Evolutionary conservation across 352 stramenopile species (phyloP), one percentile per base, ranked within the genome.

Genomic region (Pelagophyceae sp.): DNA sequence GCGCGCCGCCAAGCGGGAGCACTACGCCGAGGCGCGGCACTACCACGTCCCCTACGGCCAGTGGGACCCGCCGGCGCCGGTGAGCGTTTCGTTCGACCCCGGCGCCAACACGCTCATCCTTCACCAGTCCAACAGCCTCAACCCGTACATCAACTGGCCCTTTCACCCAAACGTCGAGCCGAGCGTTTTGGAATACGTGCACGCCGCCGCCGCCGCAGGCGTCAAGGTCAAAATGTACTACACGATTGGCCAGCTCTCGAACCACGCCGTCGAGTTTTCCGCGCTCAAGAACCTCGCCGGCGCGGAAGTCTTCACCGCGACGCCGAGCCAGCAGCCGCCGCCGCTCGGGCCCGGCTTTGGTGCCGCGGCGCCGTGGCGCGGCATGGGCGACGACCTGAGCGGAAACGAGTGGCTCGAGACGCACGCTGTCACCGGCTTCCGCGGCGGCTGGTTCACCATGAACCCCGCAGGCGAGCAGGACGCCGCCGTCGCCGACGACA

Each of bases 111-210:
- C 2, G 15, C 2, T 63, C 11, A 63, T 29, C 54, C 11, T 63
- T 27, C 54, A 63, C 54, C 54, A 63, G 54, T 15, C 11, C 54
- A n/a, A 63, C 54, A 6, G 2, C 54, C 11, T 63, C 54, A 63
- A 63, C 54, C 54, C 54, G 15, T 63, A 63, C 54, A 63, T 63
- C 54, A 63, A 63, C 54, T 63, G 25, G 11, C 54, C 54, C 54
- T 63, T 63, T 27, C 15, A 63, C 11, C 54, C 54, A 2, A 27
- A 20, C 15, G 25, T 15, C 15, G 54, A 29, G 11, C 15, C 15
- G 15, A 15, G 11, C 2, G 15, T 63, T 15, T 31, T n/a, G 54
- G 2, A 2, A 15, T 29, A 29, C 54, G 54, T n/a, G 54, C 15
- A 20, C 15, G 54, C 15, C 54, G 25, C 25, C 15, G 15, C 2